Evolutionary conservation across 1,284 basidiomycete species (phyloP).

Genomic region (Rhodofomes roseus): DNA sequence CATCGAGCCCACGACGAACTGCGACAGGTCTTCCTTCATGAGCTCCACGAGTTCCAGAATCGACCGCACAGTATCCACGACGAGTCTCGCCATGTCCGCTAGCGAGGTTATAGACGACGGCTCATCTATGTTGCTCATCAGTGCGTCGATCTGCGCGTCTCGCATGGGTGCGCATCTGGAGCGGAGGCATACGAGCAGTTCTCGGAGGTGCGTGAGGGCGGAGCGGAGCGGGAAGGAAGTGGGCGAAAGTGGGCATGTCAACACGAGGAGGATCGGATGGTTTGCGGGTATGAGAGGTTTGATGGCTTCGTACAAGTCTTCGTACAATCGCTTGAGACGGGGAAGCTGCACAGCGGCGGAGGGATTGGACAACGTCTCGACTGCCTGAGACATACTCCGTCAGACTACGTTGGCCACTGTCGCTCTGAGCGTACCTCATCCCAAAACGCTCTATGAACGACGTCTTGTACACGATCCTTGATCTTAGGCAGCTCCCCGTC

Average conservation of each 20-base stretch:
- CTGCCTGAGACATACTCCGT: conserved; percentile 31
- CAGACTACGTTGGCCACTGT: neutral
- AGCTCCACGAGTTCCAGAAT: conserved; percentile 48
- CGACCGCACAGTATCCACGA: conserved; percentile 42
- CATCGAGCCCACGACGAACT: conserved; percentile 58
- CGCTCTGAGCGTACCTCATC: conserved; percentile 48
- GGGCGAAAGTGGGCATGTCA: conserved; percentile 57
- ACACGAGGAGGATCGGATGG: conserved; percentile 42
- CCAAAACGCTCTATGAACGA: conserved; percentile 67
- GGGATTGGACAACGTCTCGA: conserved; percentile 39
- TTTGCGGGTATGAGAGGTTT: conserved; percentile 48
- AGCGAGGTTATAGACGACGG: conserved; percentile 19
- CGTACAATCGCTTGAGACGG: conserved; percentile 50
- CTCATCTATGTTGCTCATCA: conserved; percentile 39
- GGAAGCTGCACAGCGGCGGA: conserved; percentile 42
- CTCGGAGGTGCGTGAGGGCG: conserved; percentile 45
- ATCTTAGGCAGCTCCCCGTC: conserved; percentile 31
- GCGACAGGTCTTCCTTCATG: conserved; percentile 64
- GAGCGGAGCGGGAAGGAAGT: conserved; percentile 63
- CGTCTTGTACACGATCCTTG: conserved; percentile 47
- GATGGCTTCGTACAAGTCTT: conserved; percentile 48
- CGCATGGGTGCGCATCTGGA: conserved; percentile 64
- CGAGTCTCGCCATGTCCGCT: conserved; percentile 33
- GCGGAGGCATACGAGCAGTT: conserved; percentile 45
- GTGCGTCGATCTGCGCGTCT: conserved; percentile 46